Conservation (phyloP, 2,329 filamentous ascomycete genomes). For the Fusarium tupiense region DNA sequence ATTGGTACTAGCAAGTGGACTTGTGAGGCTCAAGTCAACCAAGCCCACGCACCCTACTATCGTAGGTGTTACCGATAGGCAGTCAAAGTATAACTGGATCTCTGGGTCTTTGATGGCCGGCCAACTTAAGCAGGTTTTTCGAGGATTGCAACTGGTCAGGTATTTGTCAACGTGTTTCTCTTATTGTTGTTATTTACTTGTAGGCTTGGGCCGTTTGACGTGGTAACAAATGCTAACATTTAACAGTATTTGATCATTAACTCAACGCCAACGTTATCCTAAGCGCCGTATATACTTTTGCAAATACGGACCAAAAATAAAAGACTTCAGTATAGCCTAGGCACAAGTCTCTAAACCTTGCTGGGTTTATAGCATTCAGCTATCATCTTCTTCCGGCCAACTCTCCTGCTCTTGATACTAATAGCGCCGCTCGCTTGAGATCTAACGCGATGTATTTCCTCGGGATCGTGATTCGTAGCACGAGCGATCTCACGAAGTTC, state of each 20-base stretch:
- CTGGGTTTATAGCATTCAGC: conserved; percentile 45
- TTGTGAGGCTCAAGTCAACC: background rate
- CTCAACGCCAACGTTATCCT: background rate
- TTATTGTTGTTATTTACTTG: background rate
- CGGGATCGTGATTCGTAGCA: conserved; percentile 43
- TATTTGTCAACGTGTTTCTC: background rate
- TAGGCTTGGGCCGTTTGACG: background rate
- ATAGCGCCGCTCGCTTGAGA: conserved; percentile 45
- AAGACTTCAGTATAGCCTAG: background rate
- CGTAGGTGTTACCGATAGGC: background rate
- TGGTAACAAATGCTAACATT: background rate
- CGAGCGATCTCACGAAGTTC: conserved; percentile 48
- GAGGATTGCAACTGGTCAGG: background rate
- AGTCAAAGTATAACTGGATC: background rate
- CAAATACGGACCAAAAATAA: background rate
- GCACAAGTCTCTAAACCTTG: conserved; percentile 36
- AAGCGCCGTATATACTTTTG: background rate
- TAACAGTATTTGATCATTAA: background rate
- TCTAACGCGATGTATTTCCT: conserved; percentile 46
- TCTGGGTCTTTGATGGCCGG: background rate
- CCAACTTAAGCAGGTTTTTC: background rate
- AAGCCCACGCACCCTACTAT: background rate
- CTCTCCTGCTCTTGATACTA: conserved; percentile 42
- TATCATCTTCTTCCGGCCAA: conserved; percentile 47
- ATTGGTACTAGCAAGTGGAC: background rate